Percentiles rank a stretch among this genome's conserved stretches.
These are phyloP conservation scores for Coniochaeta sp. DNA, from an alignment of 2,329 filamentous ascomycete species.

Conservation along the genomic window DNA sequence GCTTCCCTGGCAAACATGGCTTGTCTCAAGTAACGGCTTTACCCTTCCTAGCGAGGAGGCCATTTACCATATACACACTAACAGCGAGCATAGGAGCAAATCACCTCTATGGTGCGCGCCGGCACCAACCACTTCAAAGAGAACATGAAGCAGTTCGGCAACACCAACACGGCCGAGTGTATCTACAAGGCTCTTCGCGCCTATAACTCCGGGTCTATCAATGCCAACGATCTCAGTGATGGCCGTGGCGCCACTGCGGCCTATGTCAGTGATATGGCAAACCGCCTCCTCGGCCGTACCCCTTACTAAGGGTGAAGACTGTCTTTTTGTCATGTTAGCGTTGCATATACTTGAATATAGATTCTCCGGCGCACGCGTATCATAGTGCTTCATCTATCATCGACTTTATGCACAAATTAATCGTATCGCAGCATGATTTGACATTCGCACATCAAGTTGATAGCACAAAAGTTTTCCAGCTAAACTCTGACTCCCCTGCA, in stretches of 20 bases:
- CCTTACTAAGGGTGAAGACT: conserved; percentile 12
- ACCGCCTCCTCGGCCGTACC: conserved; percentile 26
- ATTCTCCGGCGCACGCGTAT: not conserved
- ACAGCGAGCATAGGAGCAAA: conserved; percentile 16
- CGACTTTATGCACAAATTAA: no score
- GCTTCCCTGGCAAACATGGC: conserved; percentile 22
- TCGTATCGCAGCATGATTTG: no score
- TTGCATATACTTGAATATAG: conserved; percentile 38
- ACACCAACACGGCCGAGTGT: conserved; percentile 17
- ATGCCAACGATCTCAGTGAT: conserved; percentile 25
- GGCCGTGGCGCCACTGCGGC: conserved; percentile 23
- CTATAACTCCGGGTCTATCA: conserved; percentile 31
- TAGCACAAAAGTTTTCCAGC: not conserved
- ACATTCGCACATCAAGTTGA: not conserved
- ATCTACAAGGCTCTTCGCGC: conserved; percentile 30
- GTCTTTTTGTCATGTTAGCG: conserved; percentile 24
- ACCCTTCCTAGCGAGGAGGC: not conserved
- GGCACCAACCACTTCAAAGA: conserved; percentile 19
- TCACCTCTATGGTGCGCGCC: conserved; percentile 23
- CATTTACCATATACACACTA: not conserved
- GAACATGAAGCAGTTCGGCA: conserved; percentile 17
- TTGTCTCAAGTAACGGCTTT: conserved; percentile 18
- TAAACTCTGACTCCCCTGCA: not conserved
- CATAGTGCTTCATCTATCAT: not conserved
- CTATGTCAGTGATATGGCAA: conserved; percentile 31